phyloP scores from a whole-genome alignment of 2,329 filamentous ascomycete genomes.

The Trichoderma sp. region DNA sequence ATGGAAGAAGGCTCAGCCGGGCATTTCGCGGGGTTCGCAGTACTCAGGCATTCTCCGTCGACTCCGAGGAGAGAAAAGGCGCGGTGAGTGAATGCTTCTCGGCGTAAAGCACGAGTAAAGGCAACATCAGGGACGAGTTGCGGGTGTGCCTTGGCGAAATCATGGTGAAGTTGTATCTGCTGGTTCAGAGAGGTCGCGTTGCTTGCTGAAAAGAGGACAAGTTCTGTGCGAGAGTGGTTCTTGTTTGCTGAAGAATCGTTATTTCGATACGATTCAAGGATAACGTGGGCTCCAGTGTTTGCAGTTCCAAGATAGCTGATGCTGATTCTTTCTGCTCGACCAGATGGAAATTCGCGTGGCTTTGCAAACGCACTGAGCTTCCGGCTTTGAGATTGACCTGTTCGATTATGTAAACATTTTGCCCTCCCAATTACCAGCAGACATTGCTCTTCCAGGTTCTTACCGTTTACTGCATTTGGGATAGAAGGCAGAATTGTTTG shows the following conservation, averaged over 20 bases:
- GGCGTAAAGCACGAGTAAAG: conserved; percentile 11
- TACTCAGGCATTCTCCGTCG: not conserved
- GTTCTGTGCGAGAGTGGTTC: not conserved
- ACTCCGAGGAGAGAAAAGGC: not conserved
- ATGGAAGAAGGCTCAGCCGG: not conserved
- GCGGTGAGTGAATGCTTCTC: not conserved
- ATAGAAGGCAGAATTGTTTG: not conserved
- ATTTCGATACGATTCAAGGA: not conserved
- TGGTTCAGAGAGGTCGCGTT: conserved; percentile 4
- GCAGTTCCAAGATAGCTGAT: not conserved
- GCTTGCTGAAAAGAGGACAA: conserved; percentile 19
- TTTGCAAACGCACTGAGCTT: not conserved
- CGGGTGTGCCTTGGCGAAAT: not conserved
- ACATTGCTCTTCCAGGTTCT: not conserved
- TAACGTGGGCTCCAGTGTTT: not conserved
- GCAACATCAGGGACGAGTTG: not conserved
- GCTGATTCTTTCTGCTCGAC: not conserved
- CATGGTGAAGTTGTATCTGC: conserved; percentile 4
- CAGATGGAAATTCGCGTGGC: not conserved
- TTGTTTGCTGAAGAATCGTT: not conserved
- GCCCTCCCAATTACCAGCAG: not conserved
- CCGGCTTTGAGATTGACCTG: not conserved
- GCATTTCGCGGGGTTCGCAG: not conserved
- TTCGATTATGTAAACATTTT: not conserved
- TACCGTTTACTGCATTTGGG: conserved; percentile 28